Conservation (phyloP, 306 rosid species). For the Cicer pinnatifidum region DNA sequence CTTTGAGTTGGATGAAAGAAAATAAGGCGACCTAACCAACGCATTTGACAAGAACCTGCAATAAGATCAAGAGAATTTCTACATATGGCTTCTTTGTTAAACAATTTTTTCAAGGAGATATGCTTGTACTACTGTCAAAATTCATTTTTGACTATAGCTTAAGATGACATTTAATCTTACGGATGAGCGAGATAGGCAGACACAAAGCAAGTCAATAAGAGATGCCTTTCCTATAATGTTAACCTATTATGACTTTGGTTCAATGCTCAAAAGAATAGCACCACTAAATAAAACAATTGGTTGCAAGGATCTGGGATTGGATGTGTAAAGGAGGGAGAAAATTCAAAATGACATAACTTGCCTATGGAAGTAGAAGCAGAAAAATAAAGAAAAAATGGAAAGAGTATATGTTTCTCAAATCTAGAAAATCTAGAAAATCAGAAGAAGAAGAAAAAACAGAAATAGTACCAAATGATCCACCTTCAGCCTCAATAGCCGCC, state of each 20-base stretch:
- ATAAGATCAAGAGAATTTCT: constrained; percentile 34
- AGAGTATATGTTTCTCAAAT: background rate
- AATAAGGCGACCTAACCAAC: constrained; percentile 49
- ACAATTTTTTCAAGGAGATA: background rate
- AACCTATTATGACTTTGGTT: background rate
- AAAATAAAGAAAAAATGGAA: constrained; percentile 11
- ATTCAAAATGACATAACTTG: constrained; percentile 19
- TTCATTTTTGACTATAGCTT: constrained; percentile 6
- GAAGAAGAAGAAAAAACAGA: background rate
- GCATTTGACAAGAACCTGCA: constrained; percentile 32
- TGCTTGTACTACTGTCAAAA: constrained; percentile 14
- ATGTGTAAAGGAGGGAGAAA: constrained; percentile 20
- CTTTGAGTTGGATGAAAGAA: constrained; percentile 41
- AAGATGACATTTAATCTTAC: background rate
- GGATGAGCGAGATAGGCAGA: background rate
- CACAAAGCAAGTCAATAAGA: background rate
- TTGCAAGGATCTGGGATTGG: background rate
- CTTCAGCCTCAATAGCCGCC: constrained; percentile 29
- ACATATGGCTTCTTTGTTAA: background rate
- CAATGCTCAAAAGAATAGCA: constrained; percentile 17
- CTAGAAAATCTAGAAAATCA: constrained; percentile 17
- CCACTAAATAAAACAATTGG: background rate
- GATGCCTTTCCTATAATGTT: background rate
- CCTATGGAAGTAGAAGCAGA: constrained; percentile 10
- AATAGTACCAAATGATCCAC: constrained; percentile 32